Evolutionary conservation across 768 basidiomycete species (phyloP).

Genomic region (Macrolepiota dolichaula): DNA sequence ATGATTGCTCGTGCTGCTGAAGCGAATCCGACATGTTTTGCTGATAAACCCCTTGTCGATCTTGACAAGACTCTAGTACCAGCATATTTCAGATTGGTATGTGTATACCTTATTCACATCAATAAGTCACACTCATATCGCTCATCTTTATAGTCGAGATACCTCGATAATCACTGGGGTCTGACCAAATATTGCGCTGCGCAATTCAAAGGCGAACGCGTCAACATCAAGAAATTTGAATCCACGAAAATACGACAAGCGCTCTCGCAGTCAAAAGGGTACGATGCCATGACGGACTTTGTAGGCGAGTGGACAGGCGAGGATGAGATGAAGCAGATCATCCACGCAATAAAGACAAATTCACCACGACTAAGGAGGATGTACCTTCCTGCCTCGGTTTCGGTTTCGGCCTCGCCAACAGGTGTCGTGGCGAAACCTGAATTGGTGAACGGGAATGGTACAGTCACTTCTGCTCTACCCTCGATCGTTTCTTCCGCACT

Average conservation of each 20-base stretch:
- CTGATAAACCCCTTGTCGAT: constrained; percentile 60
- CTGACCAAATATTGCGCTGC: constrained; percentile 85
- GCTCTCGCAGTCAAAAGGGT: constrained; percentile 62
- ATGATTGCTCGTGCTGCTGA: constrained; percentile 98
- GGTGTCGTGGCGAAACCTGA: constrained; percentile 21
- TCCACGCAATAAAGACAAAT: constrained; percentile 46
- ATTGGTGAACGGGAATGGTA: constrained; percentile 20
- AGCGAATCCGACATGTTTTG: constrained; percentile 88
- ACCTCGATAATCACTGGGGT: constrained; percentile 76
- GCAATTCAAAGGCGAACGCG: constrained; percentile 73
- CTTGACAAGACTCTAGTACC: constrained; percentile 68
- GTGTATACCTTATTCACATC: constrained; percentile 7
- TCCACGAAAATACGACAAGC: constrained; percentile 51
- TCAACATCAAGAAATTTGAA: constrained; percentile 54
- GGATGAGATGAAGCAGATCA: constrained; percentile 55
- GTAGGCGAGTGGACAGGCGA: constrained; percentile 59
- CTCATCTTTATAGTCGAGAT: constrained; percentile 52
- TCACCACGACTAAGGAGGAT: constrained; percentile 33
- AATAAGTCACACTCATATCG: neutral
- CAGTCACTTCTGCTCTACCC: neutral
- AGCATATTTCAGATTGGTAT: constrained; percentile 70
- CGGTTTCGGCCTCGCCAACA: neutral
- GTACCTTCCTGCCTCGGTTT: constrained; percentile 23
- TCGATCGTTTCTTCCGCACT: neutral
- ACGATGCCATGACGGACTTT: constrained; percentile 45